Percentiles rank a stretch among this genome's conserved stretches.
Conservation (phyloP, 176 grass and related monocot genomes). For the Carex scoparia region DNA sequence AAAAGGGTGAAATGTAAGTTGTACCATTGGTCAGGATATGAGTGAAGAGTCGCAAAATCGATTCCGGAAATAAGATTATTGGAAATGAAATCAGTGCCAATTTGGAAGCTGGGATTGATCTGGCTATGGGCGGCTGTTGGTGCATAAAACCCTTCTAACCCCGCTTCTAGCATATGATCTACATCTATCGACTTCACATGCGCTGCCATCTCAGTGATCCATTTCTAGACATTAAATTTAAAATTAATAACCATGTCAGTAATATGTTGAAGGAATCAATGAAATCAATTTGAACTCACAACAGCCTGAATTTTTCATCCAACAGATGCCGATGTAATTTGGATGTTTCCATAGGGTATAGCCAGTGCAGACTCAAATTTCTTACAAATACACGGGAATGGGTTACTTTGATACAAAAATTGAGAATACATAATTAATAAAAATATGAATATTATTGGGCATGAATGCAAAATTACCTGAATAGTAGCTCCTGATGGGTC, state of each 20-base stretch:
- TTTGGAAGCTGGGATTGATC: conserved; percentile 48
- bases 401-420: too few species aligned
- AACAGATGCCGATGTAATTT: too few species aligned
- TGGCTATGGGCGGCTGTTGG: conserved; percentile 5
- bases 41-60: conserved; percentile 94
- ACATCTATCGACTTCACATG: conserved; percentile 82
- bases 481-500: conserved; percentile 63
- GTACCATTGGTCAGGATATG: conserved; percentile 95
- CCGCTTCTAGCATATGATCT: conserved; percentile 83
- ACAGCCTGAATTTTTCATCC: too few species aligned
- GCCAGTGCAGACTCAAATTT: too few species aligned
- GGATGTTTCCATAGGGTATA: too few species aligned
- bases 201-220: conserved; percentile 91
- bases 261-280: neutral
- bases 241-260: neutral
- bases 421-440: neutral
- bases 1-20: neutral
- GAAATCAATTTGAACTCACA: neutral
- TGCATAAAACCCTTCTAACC: conserved; percentile 93
- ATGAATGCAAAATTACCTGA: conserved; percentile 28
- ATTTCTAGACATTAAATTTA: conserved; percentile 35
- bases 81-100: conserved; percentile 92
- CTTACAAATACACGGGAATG: too few species aligned
- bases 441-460: neutral
- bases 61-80: conserved; percentile 64